Conservation (phyloP, 805 yeast genomes). For the Candida glaebosa region DNA sequence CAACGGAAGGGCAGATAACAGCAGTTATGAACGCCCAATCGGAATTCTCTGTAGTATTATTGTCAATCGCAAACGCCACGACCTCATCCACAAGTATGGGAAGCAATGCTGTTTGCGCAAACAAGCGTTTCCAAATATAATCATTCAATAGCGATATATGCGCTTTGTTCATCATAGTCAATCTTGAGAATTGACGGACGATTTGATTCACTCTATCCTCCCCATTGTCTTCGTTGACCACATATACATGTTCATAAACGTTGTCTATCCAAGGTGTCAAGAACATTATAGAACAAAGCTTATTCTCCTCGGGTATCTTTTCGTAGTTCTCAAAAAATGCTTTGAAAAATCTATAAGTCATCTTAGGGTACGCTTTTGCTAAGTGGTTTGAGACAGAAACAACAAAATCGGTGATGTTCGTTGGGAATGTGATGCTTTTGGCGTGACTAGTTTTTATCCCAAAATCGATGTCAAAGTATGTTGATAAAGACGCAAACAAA, state of each 20-base stretch:
- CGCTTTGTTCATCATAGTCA: constrained; percentile 48
- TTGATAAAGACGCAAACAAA: constrained; percentile 59
- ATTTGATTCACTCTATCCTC: constrained; percentile 57
- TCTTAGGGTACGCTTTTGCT: constrained; percentile 52
- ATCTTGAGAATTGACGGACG: constrained; percentile 57
- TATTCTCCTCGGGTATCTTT: constrained; percentile 28
- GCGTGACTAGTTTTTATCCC: constrained; percentile 56
- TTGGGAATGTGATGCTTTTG: constrained; percentile 63
- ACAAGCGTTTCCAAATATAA: constrained; percentile 64
- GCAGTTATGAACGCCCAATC: constrained; percentile 63
- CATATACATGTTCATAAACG: constrained; percentile 54
- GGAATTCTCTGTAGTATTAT: constrained; percentile 64
- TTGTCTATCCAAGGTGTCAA: constrained; percentile 75
- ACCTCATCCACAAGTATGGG: constrained; percentile 67
- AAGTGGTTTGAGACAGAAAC: constrained; percentile 53
- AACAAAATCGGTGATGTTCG: constrained; percentile 60
- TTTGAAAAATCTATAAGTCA: constrained; percentile 59
- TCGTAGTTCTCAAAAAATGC: constrained; percentile 46
- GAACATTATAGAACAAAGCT: constrained; percentile 46
- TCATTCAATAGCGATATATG: constrained; percentile 54
- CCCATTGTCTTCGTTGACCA: constrained; percentile 55
- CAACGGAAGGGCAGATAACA: constrained; percentile 71
- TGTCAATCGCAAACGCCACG: constrained; percentile 68
- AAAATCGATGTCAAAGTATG: constrained; percentile 54
- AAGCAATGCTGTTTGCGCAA: constrained; percentile 57